Evolutionary conservation across 192 early-diverging fungal genomes (phyloP), one percentile per base, ranked within the genome.

Genomic region (Pilaira anomala): DNA sequence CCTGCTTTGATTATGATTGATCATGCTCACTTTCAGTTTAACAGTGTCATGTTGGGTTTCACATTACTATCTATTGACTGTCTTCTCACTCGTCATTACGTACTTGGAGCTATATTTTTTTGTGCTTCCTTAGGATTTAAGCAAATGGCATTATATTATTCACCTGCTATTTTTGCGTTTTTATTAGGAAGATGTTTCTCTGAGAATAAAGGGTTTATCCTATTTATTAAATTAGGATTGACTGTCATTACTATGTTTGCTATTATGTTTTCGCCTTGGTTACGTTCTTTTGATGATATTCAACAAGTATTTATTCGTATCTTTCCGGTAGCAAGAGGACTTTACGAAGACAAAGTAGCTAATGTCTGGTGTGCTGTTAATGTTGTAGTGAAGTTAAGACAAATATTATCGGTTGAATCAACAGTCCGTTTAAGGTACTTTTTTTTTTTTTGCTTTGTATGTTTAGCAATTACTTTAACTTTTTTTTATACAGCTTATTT

Each of bases 271-370:
- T 63, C 71, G 3, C 92, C 93, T 12, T 96, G 89, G 80, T 59
- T 92, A 40, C 56, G 57, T 11, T 81, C 85, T 7, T 8, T 80
- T 6, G 82, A 75, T 0, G 80, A 91, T 49, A 64, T 95, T 6
- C 33, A 75, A 24, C 95, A 96, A 74, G 88, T 96, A 0, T 64
- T 94, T 4, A 67, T 79, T 42, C 84, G 97, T 11, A 82, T 99
- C 2, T 99, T 99, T 53, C 97, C 97, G 0, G 85, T 99, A 7
- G 84, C 87, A 13, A 86, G 97, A 26, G 97, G 97, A 0, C 75
- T 99, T 14, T 99, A 94, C 73, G 95, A 99, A 71, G 97, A 99
- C 78, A 99, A 99, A 72, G 97, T 99, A 2, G 95, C 93, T 41
- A 99, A 97, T 66, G 67, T 99, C 7, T 99, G 97, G 97, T 99